Evolutionary conservation across 225 moss, liverwort and hornwort species (phyloP).

Genomic region (Marchantia polymorpha): DNA sequence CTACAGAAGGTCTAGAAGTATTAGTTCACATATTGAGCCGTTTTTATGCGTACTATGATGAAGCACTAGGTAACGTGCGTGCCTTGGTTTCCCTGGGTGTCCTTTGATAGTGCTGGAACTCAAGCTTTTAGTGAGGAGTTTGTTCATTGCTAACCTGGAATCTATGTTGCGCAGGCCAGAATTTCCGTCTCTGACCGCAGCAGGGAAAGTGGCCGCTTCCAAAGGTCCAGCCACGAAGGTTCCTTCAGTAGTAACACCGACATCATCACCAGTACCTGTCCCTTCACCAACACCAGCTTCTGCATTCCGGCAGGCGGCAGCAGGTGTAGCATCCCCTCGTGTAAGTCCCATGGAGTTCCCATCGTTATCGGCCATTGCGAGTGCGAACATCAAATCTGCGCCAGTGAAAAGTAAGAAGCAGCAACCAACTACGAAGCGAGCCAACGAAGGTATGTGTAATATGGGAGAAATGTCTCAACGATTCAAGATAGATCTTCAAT

Average conservation of each 20-base stretch:
- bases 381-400: slow-evolving; percentile 16
- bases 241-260: not conserved
- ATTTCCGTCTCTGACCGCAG: slow-evolving; percentile 57
- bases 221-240: slow-evolving; percentile 33
- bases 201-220: slow-evolving; percentile 38
- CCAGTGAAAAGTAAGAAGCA: slow-evolving; percentile 42
- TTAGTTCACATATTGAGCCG: not conserved
- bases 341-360: slow-evolving; percentile 54
- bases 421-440: slow-evolving; percentile 24
- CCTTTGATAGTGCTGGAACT: not conserved
- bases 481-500: no score
- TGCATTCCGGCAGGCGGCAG: slow-evolving; percentile 41
- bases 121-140: not conserved
- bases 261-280: slow-evolving; percentile 10
- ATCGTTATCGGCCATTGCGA: slow-evolving; percentile 36
- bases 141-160: not conserved
- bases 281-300: slow-evolving; percentile 16
- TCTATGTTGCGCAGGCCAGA: slow-evolving; percentile 50
- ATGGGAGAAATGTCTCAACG: no score
- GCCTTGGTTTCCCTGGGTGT: no score
- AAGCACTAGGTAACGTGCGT: not conserved
- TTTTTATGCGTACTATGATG: not conserved
- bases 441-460: slow-evolving; percentile 33
- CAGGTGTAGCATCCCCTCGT: slow-evolving; percentile 35
- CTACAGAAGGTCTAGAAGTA: not conserved